A percentile compares a stretch with the other conserved stretches of the same genome.
Evolutionary conservation across 441 rosid genomes (phyloP).

Genomic region (Croton laevigatus): DNA sequence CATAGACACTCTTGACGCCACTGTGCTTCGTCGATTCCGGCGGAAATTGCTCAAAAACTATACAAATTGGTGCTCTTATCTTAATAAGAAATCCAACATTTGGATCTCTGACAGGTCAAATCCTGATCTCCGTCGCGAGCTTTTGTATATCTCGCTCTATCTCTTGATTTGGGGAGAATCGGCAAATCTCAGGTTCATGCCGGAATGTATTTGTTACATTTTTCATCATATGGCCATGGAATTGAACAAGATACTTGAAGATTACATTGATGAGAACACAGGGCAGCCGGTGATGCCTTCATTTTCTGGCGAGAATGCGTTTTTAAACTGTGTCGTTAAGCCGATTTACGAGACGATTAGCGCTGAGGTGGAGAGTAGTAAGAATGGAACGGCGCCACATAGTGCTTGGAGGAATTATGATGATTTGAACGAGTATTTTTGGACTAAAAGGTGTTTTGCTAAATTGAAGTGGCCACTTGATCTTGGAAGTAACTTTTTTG

Average conservation of each 20-base stretch:
- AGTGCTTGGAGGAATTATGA: slow-evolving; percentile 86
- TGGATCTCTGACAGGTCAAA: slow-evolving; percentile 76
- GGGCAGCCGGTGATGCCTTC: slow-evolving; percentile 80
- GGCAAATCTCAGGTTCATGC: slow-evolving; percentile 77
- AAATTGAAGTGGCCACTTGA: slow-evolving; percentile 88
- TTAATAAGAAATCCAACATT: slow-evolving; percentile 71
- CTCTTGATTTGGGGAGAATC: slow-evolving; percentile 90
- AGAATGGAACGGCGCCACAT: slow-evolving; percentile 75
- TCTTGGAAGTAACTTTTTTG: slow-evolving; percentile 65
- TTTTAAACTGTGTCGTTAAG: slow-evolving; percentile 57
- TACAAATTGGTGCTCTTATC: slow-evolving; percentile 74
- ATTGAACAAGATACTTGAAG: slow-evolving; percentile 74
- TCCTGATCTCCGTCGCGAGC: slow-evolving; percentile 69
- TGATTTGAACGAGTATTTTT: slow-evolving; percentile 86
- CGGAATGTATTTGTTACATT: slow-evolving; percentile 83
- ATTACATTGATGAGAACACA: slow-evolving; percentile 80
- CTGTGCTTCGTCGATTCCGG: slow-evolving; percentile 67
- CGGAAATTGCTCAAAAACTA: slow-evolving; percentile 67
- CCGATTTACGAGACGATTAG: slow-evolving; percentile 71
- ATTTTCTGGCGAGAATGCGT: slow-evolving; percentile 71
- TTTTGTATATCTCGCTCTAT: slow-evolving; percentile 68
- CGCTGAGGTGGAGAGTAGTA: slow-evolving; percentile 62
- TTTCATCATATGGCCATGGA: slow-evolving; percentile 88
- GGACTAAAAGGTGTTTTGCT: slow-evolving; percentile 74
- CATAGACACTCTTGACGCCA: slow-evolving; percentile 66